These are phyloP conservation scores for Paecilomyces niveus DNA, from an alignment of 2,329 filamentous ascomycete genomes.

Conservation along the genomic window DNA sequence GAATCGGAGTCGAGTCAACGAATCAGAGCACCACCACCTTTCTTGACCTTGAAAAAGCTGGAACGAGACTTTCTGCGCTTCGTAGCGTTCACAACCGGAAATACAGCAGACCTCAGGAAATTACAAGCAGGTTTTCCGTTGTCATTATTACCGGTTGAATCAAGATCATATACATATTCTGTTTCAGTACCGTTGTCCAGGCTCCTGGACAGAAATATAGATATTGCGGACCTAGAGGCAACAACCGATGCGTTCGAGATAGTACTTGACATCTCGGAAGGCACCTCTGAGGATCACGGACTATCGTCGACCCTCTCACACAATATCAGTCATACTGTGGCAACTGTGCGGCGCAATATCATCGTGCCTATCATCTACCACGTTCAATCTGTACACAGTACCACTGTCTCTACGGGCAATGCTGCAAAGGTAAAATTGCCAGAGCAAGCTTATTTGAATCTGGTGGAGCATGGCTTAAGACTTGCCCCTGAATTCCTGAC, in stretches of 20 bases:
- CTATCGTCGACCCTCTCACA: conserved; percentile 33
- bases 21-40: conserved; percentile 45
- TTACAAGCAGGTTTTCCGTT: conserved; percentile 51
- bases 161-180: conserved; percentile 60
- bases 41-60: conserved; percentile 60
- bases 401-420: conserved; percentile 14
- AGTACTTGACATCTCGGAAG: conserved; percentile 38
- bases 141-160: conserved; percentile 53
- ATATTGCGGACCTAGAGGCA: conserved; percentile 60
- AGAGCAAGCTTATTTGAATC: conserved; percentile 45
- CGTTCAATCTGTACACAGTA: conserved; percentile 28
- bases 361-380: conserved; percentile 55
- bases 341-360: conserved; percentile 55
- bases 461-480: conserved; percentile 54
- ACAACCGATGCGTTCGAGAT: conserved; percentile 63
- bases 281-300: conserved; percentile 20
- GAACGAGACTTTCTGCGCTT: conserved; percentile 66
- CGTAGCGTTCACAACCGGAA: conserved; percentile 51
- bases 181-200: conserved; percentile 55
- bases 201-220: conserved; percentile 46
- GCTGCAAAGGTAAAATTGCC: conserved; percentile 16
- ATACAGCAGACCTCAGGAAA: conserved; percentile 21
- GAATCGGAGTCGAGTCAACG: conserved; percentile 28
- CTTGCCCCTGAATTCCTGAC: conserved; percentile 58
- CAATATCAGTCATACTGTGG: conserved; percentile 52